A percentile compares a stretch with the other conserved stretches of the same genome.
Evolutionary conservation across 108 stramenopile species (phyloP).

Genomic region (Pinguiococcus pyrenoidosus): DNA sequence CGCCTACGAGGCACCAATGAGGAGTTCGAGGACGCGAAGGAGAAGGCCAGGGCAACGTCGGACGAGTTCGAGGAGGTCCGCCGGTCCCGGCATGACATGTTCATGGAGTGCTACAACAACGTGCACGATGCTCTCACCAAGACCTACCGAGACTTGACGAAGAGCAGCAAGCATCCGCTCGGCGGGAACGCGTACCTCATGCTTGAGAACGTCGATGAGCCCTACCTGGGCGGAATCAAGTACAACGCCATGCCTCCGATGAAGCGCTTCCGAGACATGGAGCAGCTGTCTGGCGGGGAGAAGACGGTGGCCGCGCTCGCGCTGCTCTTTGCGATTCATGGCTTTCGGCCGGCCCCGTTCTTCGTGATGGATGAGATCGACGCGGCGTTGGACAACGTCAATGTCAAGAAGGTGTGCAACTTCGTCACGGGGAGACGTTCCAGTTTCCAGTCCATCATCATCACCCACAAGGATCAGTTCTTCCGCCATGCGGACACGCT

Average conservation of each 20-base stretch:
- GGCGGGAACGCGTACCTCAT: constrained; percentile 80
- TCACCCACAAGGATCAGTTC: constrained; percentile 96
- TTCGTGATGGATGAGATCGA: constrained; percentile 96
- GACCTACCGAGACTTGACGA: constrained; percentile 88
- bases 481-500: constrained; percentile 72
- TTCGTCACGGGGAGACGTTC: constrained; percentile 77
- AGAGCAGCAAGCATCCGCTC: constrained; percentile 69
- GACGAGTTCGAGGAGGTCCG: constrained; percentile 58
- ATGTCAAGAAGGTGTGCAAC: constrained; percentile 93
- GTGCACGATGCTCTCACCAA: constrained; percentile 72
- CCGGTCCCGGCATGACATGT: constrained; percentile 54
- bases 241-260: constrained; percentile 99
- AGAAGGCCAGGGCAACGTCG: constrained; percentile 52
- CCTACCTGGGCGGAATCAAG: constrained; percentile 86
- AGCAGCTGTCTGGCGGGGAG: constrained; percentile 98
- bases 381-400: constrained; percentile 65
- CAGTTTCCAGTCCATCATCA: constrained; percentile 91
- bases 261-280: constrained; percentile 98
- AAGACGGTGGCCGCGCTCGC: constrained; percentile 97
- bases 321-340: constrained; percentile 92
- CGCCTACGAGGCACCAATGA: constrained; percentile 54
- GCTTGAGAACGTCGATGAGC: constrained; percentile 81
- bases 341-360: constrained; percentile 48
- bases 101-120: constrained; percentile 67
- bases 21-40: constrained; percentile 60